Conservation (phyloP, 2,329 filamentous ascomycete species). For the Alternaria incomplexa region DNA sequence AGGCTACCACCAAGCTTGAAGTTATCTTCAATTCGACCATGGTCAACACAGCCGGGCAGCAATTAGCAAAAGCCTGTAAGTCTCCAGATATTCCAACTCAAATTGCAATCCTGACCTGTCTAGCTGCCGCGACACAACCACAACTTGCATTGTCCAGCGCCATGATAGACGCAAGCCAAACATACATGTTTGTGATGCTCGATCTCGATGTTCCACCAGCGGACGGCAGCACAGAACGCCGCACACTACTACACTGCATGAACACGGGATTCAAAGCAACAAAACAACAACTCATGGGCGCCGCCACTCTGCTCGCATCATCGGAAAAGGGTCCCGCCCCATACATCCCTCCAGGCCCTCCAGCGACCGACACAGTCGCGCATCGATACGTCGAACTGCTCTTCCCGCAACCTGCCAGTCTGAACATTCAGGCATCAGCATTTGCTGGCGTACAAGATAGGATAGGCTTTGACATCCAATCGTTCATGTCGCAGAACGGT, state of each 20-base stretch:
- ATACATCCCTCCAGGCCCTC: slow-evolving; percentile 42
- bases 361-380: slow-evolving; percentile 38
- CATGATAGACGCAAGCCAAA: slow-evolving; percentile 20
- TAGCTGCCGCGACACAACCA: slow-evolving; percentile 36
- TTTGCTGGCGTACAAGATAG: slow-evolving; percentile 28
- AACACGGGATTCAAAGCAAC: slow-evolving; percentile 44
- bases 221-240: slow-evolving; percentile 30
- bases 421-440: slow-evolving; percentile 29
- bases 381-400: slow-evolving; percentile 47
- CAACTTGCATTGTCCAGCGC: slow-evolving; percentile 33
- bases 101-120: slow-evolving; percentile 6
- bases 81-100: neutral
- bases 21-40: slow-evolving; percentile 41
- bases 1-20: slow-evolving; percentile 34
- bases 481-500: slow-evolving; percentile 33
- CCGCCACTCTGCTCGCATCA: slow-evolving; percentile 33
- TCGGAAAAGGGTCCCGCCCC: slow-evolving; percentile 36
- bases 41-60: slow-evolving; percentile 37
- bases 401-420: slow-evolving; percentile 37
- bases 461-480: slow-evolving; percentile 37
- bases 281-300: slow-evolving; percentile 28
- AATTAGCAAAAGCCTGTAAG: slow-evolving; percentile 39
- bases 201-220: slow-evolving; percentile 43
- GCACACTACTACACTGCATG: slow-evolving; percentile 42
- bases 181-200: slow-evolving; percentile 46